These are phyloP conservation scores for Populus tremula DNA, from an alignment of 345 rosid species.

Conservation along the genomic window DNA sequence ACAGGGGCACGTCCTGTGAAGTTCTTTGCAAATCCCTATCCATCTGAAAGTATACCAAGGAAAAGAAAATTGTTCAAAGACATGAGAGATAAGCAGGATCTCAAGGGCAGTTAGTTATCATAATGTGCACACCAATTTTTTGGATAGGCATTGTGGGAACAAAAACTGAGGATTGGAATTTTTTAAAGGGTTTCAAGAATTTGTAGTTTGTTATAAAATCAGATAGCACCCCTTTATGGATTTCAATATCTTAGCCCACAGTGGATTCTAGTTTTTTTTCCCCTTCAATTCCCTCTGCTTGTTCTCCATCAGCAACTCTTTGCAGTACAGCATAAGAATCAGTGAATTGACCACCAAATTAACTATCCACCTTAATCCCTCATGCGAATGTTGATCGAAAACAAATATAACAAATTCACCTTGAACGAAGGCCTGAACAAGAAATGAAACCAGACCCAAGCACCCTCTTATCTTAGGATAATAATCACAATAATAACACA, in stretches of 20 bases:
- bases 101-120: not conserved
- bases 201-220: too few species aligned
- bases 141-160: too few species aligned
- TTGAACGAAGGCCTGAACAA: not conserved
- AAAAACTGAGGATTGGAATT: too few species aligned
- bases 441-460: not conserved
- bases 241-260: too few species aligned
- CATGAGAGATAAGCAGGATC: not conserved
- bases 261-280: not conserved
- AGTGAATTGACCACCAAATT: not conserved
- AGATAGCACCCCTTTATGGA: too few species aligned
- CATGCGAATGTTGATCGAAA: not conserved
- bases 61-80: not conserved
- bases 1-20: slow-evolving; percentile 4
- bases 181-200: too few species aligned
- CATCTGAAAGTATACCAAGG: slow-evolving; percentile 30
- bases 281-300: not conserved
- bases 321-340: not conserved
- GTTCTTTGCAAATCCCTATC: slow-evolving; percentile 32
- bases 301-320: not conserved
- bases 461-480: not conserved
- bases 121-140: too few species aligned
- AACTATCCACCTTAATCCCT: not conserved
- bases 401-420: not conserved
- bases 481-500: too few species aligned